Evolutionary conservation across 1,139 yeast genomes (phyloP).

Genomic region (Geotrichum siamense): DNA sequence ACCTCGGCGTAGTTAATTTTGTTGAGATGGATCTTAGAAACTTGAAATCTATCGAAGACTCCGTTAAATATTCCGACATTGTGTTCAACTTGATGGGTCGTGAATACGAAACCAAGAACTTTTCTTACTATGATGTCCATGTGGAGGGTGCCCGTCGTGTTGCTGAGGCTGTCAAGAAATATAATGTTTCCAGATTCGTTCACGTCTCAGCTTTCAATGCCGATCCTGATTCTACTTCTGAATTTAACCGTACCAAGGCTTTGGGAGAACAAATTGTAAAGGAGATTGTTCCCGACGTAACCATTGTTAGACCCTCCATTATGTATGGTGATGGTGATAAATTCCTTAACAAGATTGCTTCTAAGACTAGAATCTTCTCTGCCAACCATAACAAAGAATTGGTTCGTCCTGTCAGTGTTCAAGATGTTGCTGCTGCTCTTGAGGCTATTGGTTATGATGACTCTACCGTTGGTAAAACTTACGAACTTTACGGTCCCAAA

Average conservation of each 20-base stretch:
- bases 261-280: conserved; percentile 66
- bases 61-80: conserved; percentile 75
- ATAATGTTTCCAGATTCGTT: conserved; percentile 65
- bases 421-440: conserved; percentile 72
- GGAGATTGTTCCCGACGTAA: conserved; percentile 63
- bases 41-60: conserved; percentile 64
- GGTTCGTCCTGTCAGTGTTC: conserved; percentile 66
- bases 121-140: conserved; percentile 74
- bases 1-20: conserved; percentile 79
- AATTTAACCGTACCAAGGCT: conserved; percentile 74
- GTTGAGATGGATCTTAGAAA: conserved; percentile 81
- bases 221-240: conserved; percentile 57
- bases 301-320: conserved; percentile 82
- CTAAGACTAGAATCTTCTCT: conserved; percentile 48
- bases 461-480: conserved; percentile 68
- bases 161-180: conserved; percentile 64
- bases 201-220: conserved; percentile 83
- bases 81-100: conserved; percentile 78
- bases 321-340: conserved; percentile 73
- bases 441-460: conserved; percentile 79
- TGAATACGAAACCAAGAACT: conserved; percentile 71
- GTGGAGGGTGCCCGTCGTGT: conserved; percentile 74
- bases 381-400: conserved; percentile 60
- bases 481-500: conserved; percentile 71
- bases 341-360: conserved; percentile 57